Base-by-base conservation (phyloP, 75 land plant genomes). In the Ceratopteris richardii region DNA sequence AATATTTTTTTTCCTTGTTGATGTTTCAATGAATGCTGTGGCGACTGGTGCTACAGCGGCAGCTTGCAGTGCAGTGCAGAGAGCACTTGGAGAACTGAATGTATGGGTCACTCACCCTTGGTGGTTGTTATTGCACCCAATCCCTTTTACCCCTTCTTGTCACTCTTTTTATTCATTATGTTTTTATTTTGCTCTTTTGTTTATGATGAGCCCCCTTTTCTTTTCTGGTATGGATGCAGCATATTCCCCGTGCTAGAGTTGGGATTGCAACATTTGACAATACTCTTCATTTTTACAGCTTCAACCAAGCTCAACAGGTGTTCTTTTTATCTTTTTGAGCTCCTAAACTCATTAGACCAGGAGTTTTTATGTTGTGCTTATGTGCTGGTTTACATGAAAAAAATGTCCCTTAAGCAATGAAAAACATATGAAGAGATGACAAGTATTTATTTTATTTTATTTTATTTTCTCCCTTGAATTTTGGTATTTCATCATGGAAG, bases 211-310 rank as follows among this genome's bases (percentile, higher is more conserved):
- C n/a, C n/a, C n/a, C n/a, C n/a, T n/a, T 33, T 33, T 33, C 37
- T 33, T 33, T 33, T 9, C 37, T 62, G 27, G 19, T 48, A 14
- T 28, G 20, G 53, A 20, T 20, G 67, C 89, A 94, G 98, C 88
- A 94, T 51, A 80, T 88, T 70, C 94, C 98, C 60, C 71, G 74
- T 19, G 88, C 91, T 21, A 79, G 66, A 77, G 91, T 94, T 9
- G 98, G 98, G 19, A 62, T 94, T 55, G 98, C 98, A 37, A 94
- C 98, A 41, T 94, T 86, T 86, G 98, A 94, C 62, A 81, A 88
- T 2, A 83, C 83, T 25, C 72, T 94, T 40, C 98, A 94, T 65
- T 94, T 94, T 62, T 94, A 89, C 74, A 94, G 79, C 66, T 53
- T 94, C 37, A 86, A 78, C 65, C 75, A 84, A 30, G 82, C 73